A percentile compares a stretch with the other conserved stretches of the same genome.
Conservation (phyloP, 805 yeast species). For the Candida krabiensis region DNA sequence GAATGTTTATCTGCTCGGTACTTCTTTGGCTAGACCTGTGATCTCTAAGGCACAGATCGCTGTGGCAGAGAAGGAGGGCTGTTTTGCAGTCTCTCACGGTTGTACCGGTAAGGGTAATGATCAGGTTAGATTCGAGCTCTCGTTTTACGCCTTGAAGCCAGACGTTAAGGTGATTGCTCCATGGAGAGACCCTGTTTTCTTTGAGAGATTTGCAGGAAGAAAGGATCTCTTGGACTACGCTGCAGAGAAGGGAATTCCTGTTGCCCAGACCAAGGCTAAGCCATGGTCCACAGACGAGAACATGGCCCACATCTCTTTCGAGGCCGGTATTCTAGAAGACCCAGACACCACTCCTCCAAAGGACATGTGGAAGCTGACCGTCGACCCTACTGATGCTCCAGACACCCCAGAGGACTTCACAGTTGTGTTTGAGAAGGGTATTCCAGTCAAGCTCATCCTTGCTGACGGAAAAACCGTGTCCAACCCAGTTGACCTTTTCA, state of each 20-base stretch:
- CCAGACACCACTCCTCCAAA: constrained; percentile 99
- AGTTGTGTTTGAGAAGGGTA: constrained; percentile 80
- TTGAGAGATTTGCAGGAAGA: constrained; percentile 97
- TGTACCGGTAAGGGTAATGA: constrained; percentile 99
- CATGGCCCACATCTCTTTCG: constrained; percentile 98
- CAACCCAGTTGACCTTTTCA: constrained; percentile 88
- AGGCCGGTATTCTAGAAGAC: constrained; percentile 98
- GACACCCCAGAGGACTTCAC: constrained; percentile 86
- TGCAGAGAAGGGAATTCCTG: constrained; percentile 87
- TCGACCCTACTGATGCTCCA: constrained; percentile 95
- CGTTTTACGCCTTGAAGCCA: constrained; percentile 97
- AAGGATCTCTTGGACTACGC: constrained; percentile 94
- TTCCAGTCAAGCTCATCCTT: constrained; percentile 78
- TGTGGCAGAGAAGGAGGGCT: constrained; percentile 96
- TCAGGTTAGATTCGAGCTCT: constrained; percentile 96
- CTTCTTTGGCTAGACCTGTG: constrained; percentile 98
- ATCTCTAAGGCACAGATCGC: constrained; percentile 97
- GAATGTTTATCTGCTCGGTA: constrained; percentile 94
- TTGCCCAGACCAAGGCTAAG: constrained; percentile 95
- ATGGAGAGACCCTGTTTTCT: constrained; percentile 97
- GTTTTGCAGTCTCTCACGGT: constrained; percentile 98
- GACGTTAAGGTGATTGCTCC: constrained; percentile 97
- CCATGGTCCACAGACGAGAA: constrained; percentile 99
- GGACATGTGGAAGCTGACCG: constrained; percentile 99
- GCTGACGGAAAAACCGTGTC: constrained; percentile 60